Conservation (phyloP, 1,139 yeast species). For the Pichia sp. region DNA sequence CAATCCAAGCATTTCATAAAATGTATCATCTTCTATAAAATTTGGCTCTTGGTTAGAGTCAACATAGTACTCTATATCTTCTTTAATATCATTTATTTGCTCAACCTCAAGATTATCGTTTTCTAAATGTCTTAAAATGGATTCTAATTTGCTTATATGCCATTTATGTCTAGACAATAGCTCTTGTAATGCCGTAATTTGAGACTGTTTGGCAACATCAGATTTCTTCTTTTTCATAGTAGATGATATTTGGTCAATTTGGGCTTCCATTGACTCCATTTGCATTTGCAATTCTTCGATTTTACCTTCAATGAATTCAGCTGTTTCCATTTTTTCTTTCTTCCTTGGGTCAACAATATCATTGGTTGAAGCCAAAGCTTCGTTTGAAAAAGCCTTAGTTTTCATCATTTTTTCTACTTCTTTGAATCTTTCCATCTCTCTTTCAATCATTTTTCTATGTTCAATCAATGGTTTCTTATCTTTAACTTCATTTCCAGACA, state of each 20-base stretch:
- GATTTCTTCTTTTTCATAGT: conserved; percentile 51
- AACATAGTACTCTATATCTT: conserved; percentile 88
- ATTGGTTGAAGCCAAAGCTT: conserved; percentile 84
- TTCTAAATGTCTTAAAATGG: conserved; percentile 68
- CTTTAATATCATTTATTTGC: conserved; percentile 70
- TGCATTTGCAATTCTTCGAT: conserved; percentile 83
- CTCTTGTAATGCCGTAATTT: conserved; percentile 58
- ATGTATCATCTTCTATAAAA: conserved; percentile 90
- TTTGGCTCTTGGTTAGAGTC: conserved; percentile 96
- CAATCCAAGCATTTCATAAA: conserved; percentile 80
- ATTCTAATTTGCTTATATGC: conserved; percentile 76
- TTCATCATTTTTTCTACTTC: conserved; percentile 92
- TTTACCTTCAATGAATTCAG: conserved; percentile 63
- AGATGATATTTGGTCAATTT: conserved; percentile 53
- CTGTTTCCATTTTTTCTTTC: conserved; percentile 69
- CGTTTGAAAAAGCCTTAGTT: conserved; percentile 92
- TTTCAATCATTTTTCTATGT: conserved; percentile 76
- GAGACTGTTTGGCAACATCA: conserved; percentile 40
- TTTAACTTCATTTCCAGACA: conserved; percentile 86
- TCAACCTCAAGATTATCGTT: conserved; percentile 82
- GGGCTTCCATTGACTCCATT: conserved; percentile 71
- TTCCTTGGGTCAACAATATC: conserved; percentile 72
- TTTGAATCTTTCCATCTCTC: conserved; percentile 94
- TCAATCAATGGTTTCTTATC: conserved; percentile 78
- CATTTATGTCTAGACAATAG: conserved; percentile 68